These are phyloP conservation scores for Fusarium dlaminii DNA, from an alignment of 2,329 filamentous ascomycete genomes.

Conservation along the genomic window DNA sequence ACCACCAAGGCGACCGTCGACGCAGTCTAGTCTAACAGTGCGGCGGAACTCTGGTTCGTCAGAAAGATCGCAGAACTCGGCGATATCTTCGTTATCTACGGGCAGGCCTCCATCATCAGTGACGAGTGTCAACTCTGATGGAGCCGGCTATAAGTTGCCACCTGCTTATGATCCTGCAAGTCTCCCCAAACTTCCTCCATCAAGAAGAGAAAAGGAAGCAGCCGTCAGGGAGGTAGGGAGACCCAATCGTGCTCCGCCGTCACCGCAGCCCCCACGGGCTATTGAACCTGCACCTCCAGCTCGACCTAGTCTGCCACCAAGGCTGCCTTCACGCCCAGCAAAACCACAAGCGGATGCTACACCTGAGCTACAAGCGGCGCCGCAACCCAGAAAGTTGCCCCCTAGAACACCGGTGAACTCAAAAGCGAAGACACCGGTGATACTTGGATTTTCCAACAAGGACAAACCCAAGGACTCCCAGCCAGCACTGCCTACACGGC, in stretches of 20 bases:
- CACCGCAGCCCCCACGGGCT: slow-evolving; percentile 24
- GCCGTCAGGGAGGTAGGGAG: slow-evolving; percentile 41
- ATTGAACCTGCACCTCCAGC: slow-evolving; percentile 44
- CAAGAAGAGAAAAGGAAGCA: slow-evolving; percentile 61
- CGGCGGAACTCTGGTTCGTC: slow-evolving; percentile 68
- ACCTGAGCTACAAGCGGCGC: slow-evolving; percentile 8
- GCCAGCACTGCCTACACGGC: slow-evolving; percentile 23
- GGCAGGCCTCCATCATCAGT: slow-evolving; percentile 57
- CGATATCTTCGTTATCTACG: slow-evolving; percentile 62
- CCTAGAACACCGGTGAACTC: slow-evolving; percentile 20
- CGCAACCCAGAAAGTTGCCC: slow-evolving; percentile 29
- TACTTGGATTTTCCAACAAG: slow-evolving; percentile 28
- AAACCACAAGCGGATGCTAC: slow-evolving; percentile 38
- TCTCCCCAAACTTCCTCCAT: slow-evolving; percentile 66
- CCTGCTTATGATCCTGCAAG: slow-evolving; percentile 65
- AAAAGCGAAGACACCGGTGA: slow-evolving; percentile 24
- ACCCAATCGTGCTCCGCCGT: slow-evolving; percentile 26
- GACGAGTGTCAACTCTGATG: slow-evolving; percentile 58
- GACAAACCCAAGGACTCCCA: slow-evolving; percentile 18
- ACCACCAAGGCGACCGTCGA: slow-evolving; percentile 60
- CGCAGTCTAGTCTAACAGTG: slow-evolving; percentile 51
- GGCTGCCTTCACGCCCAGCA: slow-evolving; percentile 60
- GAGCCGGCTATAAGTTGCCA: slow-evolving; percentile 59
- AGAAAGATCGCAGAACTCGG: slow-evolving; percentile 64
- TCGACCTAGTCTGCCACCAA: slow-evolving; percentile 58